Evolutionary conservation across 2,329 filamentous ascomycete genomes (phyloP), one percentile per base, ranked within the genome.

Genomic region (Penicillium italicum): DNA sequence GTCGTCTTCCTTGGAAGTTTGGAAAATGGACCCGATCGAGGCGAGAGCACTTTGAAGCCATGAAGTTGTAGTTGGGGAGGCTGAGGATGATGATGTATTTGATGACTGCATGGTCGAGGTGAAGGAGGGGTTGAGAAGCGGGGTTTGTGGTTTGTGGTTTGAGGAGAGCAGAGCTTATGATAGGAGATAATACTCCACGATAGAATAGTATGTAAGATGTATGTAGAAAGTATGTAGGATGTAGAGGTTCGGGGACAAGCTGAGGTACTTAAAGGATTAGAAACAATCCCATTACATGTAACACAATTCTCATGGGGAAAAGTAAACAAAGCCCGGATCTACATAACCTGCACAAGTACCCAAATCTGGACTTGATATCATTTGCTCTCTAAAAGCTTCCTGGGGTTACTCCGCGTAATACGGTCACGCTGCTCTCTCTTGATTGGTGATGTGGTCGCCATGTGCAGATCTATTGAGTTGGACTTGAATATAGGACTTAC

Each of bases 11-110:
- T 12, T 33, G 37, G 22, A 24, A 40, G 26, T 37, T 9, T 45
- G 48, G 12, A 65, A 62, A 9, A 64, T 18, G 1, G 36, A 38
- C 11, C 55, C 48, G 12, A 65, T 49, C 1, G 62, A 62, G 1
- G 48, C 26, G 9, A 65, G 30, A 0, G 60, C 28, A 16, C 16
- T 54, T 4, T 52, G 60, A 11, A 56, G 16, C 62, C 62, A 65
- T 11, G 51, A 49, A 5, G 26, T 30, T 24, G 34, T 20, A n/a
- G 18, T 9, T 5, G 22, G 33, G 4, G 28, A 10, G n/a, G 20
- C 20, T 9, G 42, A 8, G 9, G 36, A 14, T 7, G 33, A 12
- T 4, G 14, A 9, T n/a, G 34, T 22, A 9, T 37, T 34, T 18
- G 37, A 8, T 12, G 47, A 16, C 16, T 40, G 50, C 51, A 53